Percentiles rank a stretch among this genome's conserved stretches.
phyloP scores from a whole-genome alignment of 164 flowering plant species.

The Hamamelis virginiana region DNA sequence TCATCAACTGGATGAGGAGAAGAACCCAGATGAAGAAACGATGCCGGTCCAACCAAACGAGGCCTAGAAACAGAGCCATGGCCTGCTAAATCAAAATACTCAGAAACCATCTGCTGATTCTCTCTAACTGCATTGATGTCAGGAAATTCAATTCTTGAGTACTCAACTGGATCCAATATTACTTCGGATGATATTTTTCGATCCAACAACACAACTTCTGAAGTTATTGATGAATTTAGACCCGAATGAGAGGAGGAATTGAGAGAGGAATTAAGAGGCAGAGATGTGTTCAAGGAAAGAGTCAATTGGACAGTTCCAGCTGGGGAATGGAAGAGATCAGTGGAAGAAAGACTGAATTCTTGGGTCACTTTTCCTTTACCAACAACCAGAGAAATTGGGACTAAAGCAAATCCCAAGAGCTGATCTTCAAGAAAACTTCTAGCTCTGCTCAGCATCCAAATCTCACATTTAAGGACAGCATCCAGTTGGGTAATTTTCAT shows the following conservation, averaged over 20 bases:
- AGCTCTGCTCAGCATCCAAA: conserved; percentile 93
- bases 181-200: conserved; percentile 41
- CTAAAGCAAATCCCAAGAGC: conserved; percentile 76
- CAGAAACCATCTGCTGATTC: conserved; percentile 74
- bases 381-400: conserved; percentile 59
- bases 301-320: conserved; percentile 72
- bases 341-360: conserved; percentile 80
- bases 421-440: conserved; percentile 83
- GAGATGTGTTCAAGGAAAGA: conserved; percentile 42
- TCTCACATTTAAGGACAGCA: conserved; percentile 82
- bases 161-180: conserved; percentile 50
- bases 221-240: conserved; percentile 49
- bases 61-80: conserved; percentile 25
- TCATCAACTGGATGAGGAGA: conserved; percentile 44
- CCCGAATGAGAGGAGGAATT: conserved; percentile 21
- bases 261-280: conserved; percentile 15
- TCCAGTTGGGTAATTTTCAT: conserved; percentile 54
- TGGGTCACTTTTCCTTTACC: conserved; percentile 61
- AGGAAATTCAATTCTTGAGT: conserved; percentile 77
- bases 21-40: conserved; percentile 71
- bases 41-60: conserved; percentile 28
- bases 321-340: conserved; percentile 85
- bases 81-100: conserved; percentile 46
- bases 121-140: conserved; percentile 60
- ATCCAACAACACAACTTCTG: conserved; percentile 67